Evolutionary conservation across 129 eudicot genomes (phyloP), one percentile per base, ranked within the genome.

Genomic region (Gnaphalium uliginosum): DNA sequence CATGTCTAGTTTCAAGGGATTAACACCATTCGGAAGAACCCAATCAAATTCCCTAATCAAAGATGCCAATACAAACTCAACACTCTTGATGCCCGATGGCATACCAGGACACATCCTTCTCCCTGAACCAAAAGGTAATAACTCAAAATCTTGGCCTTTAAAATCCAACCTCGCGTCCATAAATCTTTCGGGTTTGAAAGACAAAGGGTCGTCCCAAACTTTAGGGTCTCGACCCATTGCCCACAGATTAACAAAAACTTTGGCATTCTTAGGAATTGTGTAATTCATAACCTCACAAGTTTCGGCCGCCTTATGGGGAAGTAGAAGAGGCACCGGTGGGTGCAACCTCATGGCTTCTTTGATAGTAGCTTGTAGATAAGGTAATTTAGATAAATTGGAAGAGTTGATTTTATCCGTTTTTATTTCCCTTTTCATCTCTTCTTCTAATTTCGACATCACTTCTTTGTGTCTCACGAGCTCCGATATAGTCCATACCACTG

Each of bases 21-120:
- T 76, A 30, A 33, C 67, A 11, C 19, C 35, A 22, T 62, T 33
- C 2, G 83, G 83, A 74, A 78, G 77, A 57, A 46, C 4, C 83
- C 83, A 78, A 51, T 83, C 81, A 8, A 68, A 83, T 72, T 19
- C 43, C 27, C 46, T 57, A 26, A 78, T 63, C 41, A 83, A 83
- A 29, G 77, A 59, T 11, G 76, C 81, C 6, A 83, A 21, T 24
- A 73, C 61, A 25, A 69, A 50, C 13, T 76, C 73, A 58, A 83
- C 46, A 37, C 69, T 65, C 74, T 78, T 74, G 21, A 56, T 58
- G 14, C 80, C 86, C 6, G 75, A 72, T 1, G 80, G 83, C 33
- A 83, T 15, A 61, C 86, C 83, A 3, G 86, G 86, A 64, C 83
- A 83, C 64, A 79, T 83, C 62, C 86, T 83, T 57, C 86, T 74